Base-by-base conservation (phyloP, 2,329 filamentous ascomycete genomes). In the Xylaria sp. region DNA sequence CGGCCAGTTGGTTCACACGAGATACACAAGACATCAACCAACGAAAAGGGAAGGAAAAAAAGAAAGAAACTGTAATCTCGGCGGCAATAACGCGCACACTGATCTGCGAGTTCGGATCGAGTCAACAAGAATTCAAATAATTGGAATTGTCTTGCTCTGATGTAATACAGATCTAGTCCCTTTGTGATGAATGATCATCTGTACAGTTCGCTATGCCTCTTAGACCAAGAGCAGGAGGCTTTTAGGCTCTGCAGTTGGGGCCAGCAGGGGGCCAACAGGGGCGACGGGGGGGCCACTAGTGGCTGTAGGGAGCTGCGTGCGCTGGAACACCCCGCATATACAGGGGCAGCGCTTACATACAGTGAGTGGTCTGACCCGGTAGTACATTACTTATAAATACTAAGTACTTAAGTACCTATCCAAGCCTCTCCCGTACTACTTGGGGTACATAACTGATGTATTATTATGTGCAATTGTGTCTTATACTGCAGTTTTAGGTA, bases 281-380 rank as follows among this genome's bases (percentile, higher is more conserved):
- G 53, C 35, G 51, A 42, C 18, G 27, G 27, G 25, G 10, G 27
- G 35, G 27, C 54, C 54, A 25, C 32, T 16, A 40, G 35, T 10
- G 16, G 16, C 29, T 55, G 29, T 57, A 59, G 60, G 47, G 25
- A 54, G 51, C 51, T 55, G 47, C 54, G 66, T 69, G 62, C 37
- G 58, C 63, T 69, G 59, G 59, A 60, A 66, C 63, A 62, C 66
- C 66, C 66, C 66, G 63, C 66, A 69, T 68, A 48, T n/a, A 65
- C 65, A 65, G 32, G 55, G 61, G 66, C 57, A 69, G 66, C 66
- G 66, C 66, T 69, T 69, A 69, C 62, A 65, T 42, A 47, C 51
- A 44, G 40, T 10, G 29, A 29, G 62, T 55, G 59, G 51, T 53
- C 59, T 48, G 59, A 62, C 59, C 55, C 44, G 21, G 37, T 42